These are phyloP conservation scores for Beverwykella pulmonaria DNA, from an alignment of 495 filamentous ascomycete species.

Conservation along the genomic window DNA sequence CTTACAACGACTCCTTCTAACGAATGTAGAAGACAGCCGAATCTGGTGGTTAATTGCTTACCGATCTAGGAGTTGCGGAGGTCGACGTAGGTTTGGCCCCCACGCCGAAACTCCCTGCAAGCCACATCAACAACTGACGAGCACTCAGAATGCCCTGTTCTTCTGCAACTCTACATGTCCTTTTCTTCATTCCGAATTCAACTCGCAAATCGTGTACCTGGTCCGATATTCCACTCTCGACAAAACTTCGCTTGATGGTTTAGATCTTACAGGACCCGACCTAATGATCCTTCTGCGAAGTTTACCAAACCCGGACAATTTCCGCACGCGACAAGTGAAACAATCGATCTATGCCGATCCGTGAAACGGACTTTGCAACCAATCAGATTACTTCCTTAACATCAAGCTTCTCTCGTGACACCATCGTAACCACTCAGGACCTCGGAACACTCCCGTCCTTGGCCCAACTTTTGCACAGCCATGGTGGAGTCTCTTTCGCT, in stretches of 20 bases:
- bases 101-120: too few species aligned
- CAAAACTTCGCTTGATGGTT: not conserved
- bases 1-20: too few species aligned
- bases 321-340: not conserved
- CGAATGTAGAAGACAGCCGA: too few species aligned
- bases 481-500: not conserved
- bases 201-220: not conserved
- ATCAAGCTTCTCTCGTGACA: not conserved
- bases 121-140: too few species aligned
- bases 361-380: slow-evolving; percentile 4
- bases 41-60: too few species aligned
- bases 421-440: not conserved
- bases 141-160: not conserved
- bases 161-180: not conserved
- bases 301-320: not conserved
- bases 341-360: not conserved
- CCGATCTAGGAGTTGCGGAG: too few species aligned
- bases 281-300: not conserved
- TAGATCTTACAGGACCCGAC: not conserved
- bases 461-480: not conserved
- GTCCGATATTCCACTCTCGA: not conserved
- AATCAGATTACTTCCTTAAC: not conserved
- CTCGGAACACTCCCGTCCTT: not conserved
- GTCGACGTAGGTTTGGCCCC: too few species aligned
- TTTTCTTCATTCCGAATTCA: not conserved